Evolutionary conservation across 768 basidiomycete genomes (phyloP).

Genomic region (Crepidotus variabilis): DNA sequence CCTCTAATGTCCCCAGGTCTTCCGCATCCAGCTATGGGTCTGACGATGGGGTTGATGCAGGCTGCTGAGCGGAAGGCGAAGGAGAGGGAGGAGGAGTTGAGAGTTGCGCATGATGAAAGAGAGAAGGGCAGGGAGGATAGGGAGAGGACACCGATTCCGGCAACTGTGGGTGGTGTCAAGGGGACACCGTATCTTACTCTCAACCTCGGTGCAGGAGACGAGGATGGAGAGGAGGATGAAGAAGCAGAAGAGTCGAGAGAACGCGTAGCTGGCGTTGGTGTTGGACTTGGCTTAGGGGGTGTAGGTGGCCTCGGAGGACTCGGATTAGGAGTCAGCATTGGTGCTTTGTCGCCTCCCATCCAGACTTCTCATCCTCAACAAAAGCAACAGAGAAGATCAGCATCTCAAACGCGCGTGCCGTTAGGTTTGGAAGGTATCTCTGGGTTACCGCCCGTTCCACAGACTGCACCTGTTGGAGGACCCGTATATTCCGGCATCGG

Average conservation of each 20-base stretch:
- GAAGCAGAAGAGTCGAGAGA: neutral
- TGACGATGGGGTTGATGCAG: slow-evolving; percentile 8
- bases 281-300: neutral
- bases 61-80: neutral
- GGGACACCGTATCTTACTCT: neutral
- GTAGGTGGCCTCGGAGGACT: neutral
- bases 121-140: neutral
- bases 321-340: neutral
- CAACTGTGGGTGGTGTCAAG: slow-evolving; percentile 8
- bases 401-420: neutral
- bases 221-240: neutral
- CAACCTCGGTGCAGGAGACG: neutral
- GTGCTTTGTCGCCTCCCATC: neutral
- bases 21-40: slow-evolving; percentile 5
- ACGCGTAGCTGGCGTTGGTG: too few relatives aligned
- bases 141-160: neutral
- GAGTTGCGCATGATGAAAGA: too few relatives aligned
- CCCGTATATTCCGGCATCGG: too few relatives aligned
- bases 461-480: too few relatives aligned
- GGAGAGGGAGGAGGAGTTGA: neutral
- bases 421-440: too few relatives aligned
- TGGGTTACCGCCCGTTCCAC: too few relatives aligned
- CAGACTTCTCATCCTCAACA: neutral
- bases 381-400: neutral
- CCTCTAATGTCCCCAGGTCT: neutral